Percentiles rank a stretch among this genome's conserved stretches.
Evolutionary conservation across 225 moss, liverwort and hornwort species (phyloP).

Genomic region (Rhytidiadelphus loreus): DNA sequence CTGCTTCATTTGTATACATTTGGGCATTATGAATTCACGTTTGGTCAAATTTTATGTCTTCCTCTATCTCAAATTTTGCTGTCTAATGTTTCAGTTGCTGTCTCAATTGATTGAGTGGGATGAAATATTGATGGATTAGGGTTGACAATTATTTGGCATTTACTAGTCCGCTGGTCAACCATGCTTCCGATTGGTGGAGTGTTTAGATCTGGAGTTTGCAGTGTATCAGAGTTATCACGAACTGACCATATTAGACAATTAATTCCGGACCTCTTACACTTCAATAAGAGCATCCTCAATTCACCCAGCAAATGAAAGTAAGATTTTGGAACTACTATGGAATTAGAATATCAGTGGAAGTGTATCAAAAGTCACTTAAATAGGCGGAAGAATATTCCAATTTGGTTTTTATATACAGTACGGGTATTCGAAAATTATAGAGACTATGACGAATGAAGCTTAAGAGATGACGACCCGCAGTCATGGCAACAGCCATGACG

Average conservation of each 20-base stretch:
- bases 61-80: background rate
- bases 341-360: background rate
- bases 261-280: no score
- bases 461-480: no score
- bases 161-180: no score
- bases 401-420: background rate
- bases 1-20: slow-evolving; percentile 2
- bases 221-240: background rate
- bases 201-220: background rate
- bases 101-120: background rate
- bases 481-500: no score
- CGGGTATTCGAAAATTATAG: no score
- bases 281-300: background rate
- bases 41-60: background rate
- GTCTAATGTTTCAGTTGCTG: background rate
- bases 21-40: background rate
- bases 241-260: background rate
- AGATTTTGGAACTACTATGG: background rate
- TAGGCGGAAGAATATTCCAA: background rate
- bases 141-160: background rate
- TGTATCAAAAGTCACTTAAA: background rate
- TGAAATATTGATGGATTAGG: background rate
- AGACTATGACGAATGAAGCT: no score
- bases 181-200: background rate
- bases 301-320: background rate